These are phyloP conservation scores for Penicillium argentinense DNA, from an alignment of 495 filamentous ascomycete species.

Conservation along the genomic window DNA sequence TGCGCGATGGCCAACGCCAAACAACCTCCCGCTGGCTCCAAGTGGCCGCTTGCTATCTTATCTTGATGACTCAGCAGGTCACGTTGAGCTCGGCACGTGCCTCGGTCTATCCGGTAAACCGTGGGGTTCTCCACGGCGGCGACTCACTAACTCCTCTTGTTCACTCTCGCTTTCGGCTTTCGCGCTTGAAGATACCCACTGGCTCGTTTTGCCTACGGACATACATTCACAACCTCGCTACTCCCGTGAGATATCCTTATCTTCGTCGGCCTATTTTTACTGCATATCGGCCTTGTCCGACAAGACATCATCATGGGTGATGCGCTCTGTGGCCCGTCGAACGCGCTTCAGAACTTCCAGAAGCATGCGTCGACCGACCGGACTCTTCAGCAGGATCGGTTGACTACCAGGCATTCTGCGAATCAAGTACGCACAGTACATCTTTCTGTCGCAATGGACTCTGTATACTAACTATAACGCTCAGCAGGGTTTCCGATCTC, in stretches of 20 bases:
- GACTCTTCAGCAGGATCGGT: slow-evolving; percentile 81
- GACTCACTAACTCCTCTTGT: background rate
- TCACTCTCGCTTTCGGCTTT: too few relatives aligned
- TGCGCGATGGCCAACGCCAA: slow-evolving; percentile 23
- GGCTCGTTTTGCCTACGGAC: too few relatives aligned
- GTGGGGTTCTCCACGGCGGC: slow-evolving; percentile 14
- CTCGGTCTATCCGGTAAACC: slow-evolving; percentile 33
- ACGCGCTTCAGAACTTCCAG: slow-evolving; percentile 80
- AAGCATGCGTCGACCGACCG: slow-evolving; percentile 77
- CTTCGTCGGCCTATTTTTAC: too few relatives aligned
- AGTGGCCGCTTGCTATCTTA: slow-evolving; percentile 45
- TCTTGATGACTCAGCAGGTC: slow-evolving; percentile 26
- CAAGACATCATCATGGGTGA: slow-evolving; percentile 63
- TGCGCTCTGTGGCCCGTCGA: slow-evolving; percentile 84
- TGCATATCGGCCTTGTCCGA: background rate
- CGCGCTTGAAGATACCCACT: too few relatives aligned
- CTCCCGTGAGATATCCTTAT: too few relatives aligned
- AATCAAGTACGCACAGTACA: slow-evolving; percentile 51
- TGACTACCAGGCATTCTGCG: slow-evolving; percentile 52
- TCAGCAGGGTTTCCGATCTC: slow-evolving; percentile 67
- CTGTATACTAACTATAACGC: slow-evolving; percentile 18
- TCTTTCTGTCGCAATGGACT: background rate
- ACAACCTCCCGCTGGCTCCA: too few relatives aligned
- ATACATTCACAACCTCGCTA: too few relatives aligned
- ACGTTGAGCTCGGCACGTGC: slow-evolving; percentile 23